These are phyloP conservation scores for Cordyceps pruinosa DNA, from an alignment of 2,329 filamentous ascomycete genomes.

Conservation along the genomic window DNA sequence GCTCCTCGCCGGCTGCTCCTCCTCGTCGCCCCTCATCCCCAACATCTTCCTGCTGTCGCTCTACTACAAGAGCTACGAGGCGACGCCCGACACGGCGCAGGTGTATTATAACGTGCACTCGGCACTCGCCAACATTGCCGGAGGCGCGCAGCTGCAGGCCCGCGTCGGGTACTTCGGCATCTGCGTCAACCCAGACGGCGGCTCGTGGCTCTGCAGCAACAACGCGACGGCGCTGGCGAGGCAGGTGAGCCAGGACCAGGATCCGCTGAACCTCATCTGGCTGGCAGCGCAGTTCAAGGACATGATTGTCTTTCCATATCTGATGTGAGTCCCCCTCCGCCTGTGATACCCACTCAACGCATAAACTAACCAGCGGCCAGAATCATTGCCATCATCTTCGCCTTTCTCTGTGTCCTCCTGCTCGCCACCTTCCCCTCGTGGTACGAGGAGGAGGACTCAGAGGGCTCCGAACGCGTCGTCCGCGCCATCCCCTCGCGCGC, in stretches of 20 bases:
- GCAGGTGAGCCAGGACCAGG: slow-evolving; percentile 82
- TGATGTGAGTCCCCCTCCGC: slow-evolving; percentile 61
- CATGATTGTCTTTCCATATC: slow-evolving; percentile 94
- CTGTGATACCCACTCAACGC: neutral
- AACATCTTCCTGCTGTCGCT: slow-evolving; percentile 97
- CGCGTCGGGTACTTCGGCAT: slow-evolving; percentile 97
- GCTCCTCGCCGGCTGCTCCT: slow-evolving; percentile 90
- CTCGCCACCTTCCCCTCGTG: slow-evolving; percentile 96
- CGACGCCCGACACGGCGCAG: slow-evolving; percentile 76
- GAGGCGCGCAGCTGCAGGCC: slow-evolving; percentile 74
- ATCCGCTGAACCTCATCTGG: slow-evolving; percentile 96
- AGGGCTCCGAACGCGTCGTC: slow-evolving; percentile 79
- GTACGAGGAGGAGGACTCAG: slow-evolving; percentile 81
- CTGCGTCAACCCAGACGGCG: slow-evolving; percentile 86
- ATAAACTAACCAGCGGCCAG: slow-evolving; percentile 35
- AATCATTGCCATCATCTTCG: slow-evolving; percentile 96
- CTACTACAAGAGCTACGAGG: slow-evolving; percentile 85
- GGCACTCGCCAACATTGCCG: slow-evolving; percentile 85
- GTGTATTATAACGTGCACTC: slow-evolving; percentile 82
- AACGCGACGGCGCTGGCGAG: slow-evolving; percentile 91
- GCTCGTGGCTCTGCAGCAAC: slow-evolving; percentile 90
- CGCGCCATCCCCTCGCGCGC: slow-evolving; percentile 90
- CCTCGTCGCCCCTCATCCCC: slow-evolving; percentile 89
- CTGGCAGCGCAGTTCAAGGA: slow-evolving; percentile 96
- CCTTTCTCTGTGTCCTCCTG: slow-evolving; percentile 90